Conservation (phyloP, 805 yeast genomes). For the Trichomonascus vanleenenianus region DNA sequence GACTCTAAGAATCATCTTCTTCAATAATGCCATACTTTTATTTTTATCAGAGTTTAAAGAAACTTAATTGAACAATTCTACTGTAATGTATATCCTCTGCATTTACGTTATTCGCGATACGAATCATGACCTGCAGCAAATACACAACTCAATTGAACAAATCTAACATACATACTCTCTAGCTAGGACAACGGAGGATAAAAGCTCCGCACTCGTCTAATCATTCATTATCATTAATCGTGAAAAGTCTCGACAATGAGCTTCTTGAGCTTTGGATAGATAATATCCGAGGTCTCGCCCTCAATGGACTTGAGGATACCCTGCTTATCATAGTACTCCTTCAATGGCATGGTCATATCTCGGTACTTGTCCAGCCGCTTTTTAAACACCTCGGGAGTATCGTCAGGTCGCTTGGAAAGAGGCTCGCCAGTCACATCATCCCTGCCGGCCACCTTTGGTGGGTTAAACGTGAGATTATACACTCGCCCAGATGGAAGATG, state of each 20-base stretch:
- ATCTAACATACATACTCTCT: neutral
- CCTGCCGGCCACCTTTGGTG: constrained; percentile 72
- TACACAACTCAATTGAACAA: too few species aligned
- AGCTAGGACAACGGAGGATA: too few species aligned
- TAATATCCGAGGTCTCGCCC: constrained; percentile 79
- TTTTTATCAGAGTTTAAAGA: too few species aligned
- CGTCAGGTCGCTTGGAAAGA: constrained; percentile 72
- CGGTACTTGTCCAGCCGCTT: constrained; percentile 59
- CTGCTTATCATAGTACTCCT: constrained; percentile 45
- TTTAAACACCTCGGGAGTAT: constrained; percentile 64
- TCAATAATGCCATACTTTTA: too few species aligned
- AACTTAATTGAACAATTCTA: too few species aligned
- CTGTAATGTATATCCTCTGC: too few species aligned
- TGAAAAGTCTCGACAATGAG: constrained; percentile 6
- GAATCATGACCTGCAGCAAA: too few species aligned
- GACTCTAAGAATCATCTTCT: too few species aligned
- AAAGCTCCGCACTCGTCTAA: too few species aligned
- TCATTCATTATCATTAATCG: neutral
- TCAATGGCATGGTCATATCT: constrained; percentile 52
- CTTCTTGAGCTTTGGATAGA: constrained; percentile 59
- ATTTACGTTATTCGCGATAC: too few species aligned
- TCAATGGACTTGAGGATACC: constrained; percentile 48
- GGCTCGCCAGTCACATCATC: constrained; percentile 92
- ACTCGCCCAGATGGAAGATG: constrained; percentile 81
- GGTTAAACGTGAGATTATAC: constrained; percentile 79